Evolutionary conservation across 2,329 filamentous ascomycete species (phyloP), one percentile per base, ranked within the genome.

Genomic region (Aotearoamyces nothofagi): DNA sequence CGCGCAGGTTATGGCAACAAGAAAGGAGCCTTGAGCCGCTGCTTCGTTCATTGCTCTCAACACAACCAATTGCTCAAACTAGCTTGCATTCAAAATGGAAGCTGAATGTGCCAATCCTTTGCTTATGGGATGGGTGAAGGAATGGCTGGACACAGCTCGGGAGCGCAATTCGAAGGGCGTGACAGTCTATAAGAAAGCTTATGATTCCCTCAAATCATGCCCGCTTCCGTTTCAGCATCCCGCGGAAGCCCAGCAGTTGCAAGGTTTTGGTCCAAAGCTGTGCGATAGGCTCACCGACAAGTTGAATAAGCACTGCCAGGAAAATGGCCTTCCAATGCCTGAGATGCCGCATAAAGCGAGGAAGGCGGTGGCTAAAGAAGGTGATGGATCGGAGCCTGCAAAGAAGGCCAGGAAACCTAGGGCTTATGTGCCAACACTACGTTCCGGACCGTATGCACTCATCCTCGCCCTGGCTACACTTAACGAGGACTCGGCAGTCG

Each of bases 401-500:
- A 82, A 78, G 53, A 80, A 65, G 43, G 41, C 56, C 2, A 58
- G 61, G 22, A 69, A 70, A 41, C 42, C 61, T 9, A 82, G 74
- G 42, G 55, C 69, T 9, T 90, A 90, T 39, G 72, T 86, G 2
- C 81, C 81, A 2, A 55, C 61, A 5, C 61, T 77, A 32, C 66
- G 78, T n/a, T 80, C 78, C 5, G 81, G 81, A 1, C 61, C 73
- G 0, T 90, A 83, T 49, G 80, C 73, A 3, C 53, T 90, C 11
- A 51, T 90, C 2, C 43, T 83, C 17, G 78, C 68, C 0, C 60
- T 90, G 9, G 63, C 72, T 2, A 66, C 61, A 0, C 49, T 73
- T 3, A 60, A 67, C 6, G 65, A 74, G 37, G 58, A 67, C 27
- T 54, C 61, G 1, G 51, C 56, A 1, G 50, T 56, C 22, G 69